Base-by-base conservation (phyloP, 208 protist species). In the Leishmania amazonensis region DNA sequence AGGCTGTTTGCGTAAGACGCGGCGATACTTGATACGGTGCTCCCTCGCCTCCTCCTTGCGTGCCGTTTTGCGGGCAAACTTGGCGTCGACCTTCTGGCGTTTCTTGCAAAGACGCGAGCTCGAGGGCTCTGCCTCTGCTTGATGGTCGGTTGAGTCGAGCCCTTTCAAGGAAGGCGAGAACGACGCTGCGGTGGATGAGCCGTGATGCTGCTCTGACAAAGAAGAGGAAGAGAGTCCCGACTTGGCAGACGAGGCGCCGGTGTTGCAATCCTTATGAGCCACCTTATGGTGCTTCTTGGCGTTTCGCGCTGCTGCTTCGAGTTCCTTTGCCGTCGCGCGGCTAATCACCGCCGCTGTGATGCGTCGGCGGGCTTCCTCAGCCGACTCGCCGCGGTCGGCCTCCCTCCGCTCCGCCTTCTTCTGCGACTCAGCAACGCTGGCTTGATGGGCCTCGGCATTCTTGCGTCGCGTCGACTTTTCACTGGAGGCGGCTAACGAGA, bases 321-420 rank as follows among this genome's bases (percentile, higher is more conserved):
- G 79, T 76, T 96, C 93, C 64, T 91, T 92, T 62, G 90, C 67
- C 65, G 88, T 94, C 31, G 93, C 93, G 45, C 91, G 87, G 35
- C 87, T 86, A 19, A 90, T 42, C 28, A 96, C 92, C 1, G 87
- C 81, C 3, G 88, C 86, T n/a, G 91, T 78, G 83, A 96, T 96
- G n/a, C 85, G 79, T 47, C 87, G 81, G 1, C 89, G 90, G 15
- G 90, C 88, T 70, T 90, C 89, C 49, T 82, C 90, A 0, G 85
- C 93, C 5, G 85, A 85, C 67, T 83, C 68, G 75, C 78, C 83
- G 17, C 83, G 79, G 42, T 87, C 83, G 31, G 76, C 47, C 35
- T 89, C 84, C 68, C 75, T 35, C 3, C 77, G 76, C 82, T 78
- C 45, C 35, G 49, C 54, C 72, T 53, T 60, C 1, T 64, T 47